These are phyloP conservation scores for Tillandsia fasciculata DNA, from an alignment of 176 grass and related monocot genomes.

Conservation along the genomic window DNA sequence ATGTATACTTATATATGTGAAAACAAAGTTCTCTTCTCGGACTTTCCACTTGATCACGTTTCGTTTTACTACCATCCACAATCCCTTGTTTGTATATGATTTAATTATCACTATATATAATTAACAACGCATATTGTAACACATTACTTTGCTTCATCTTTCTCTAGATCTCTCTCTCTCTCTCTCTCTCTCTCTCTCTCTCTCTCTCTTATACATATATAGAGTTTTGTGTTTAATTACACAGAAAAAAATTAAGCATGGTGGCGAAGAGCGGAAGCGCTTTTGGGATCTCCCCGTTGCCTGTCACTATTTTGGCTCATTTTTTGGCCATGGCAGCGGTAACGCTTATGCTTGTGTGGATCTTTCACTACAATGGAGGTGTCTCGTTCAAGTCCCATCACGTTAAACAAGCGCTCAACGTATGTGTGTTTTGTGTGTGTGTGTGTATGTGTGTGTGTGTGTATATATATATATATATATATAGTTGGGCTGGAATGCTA, in stretches of 20 bases:
- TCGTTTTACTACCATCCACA: neutral
- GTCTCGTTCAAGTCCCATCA: conserved; percentile 16
- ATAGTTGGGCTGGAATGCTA: too few relatives aligned
- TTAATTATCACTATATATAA: too few relatives aligned
- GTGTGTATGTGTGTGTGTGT: too few relatives aligned
- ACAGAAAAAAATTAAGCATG: neutral
- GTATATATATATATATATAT: too few relatives aligned
- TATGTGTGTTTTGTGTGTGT: neutral
- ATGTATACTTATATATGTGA: too few relatives aligned
- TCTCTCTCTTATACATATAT: neutral
- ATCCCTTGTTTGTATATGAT: too few relatives aligned
- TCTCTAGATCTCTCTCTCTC: neutral
- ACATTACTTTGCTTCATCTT: neutral
- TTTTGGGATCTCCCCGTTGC: conserved; percentile 27
- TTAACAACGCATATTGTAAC: neutral
- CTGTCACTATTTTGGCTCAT: conserved; percentile 22
- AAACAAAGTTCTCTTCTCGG: too few relatives aligned
- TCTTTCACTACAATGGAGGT: conserved; percentile 29
- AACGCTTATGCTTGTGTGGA: conserved; percentile 35
- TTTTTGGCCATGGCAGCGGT: conserved; percentile 32
- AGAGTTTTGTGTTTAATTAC: neutral
- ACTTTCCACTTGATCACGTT: neutral
- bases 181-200: neutral
- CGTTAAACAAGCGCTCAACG: neutral
- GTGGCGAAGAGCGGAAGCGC: conserved; percentile 33